These are phyloP conservation scores for Monilinia vaccinii-corymbosi DNA, from an alignment of 2,329 filamentous ascomycete species.

Conservation along the genomic window DNA sequence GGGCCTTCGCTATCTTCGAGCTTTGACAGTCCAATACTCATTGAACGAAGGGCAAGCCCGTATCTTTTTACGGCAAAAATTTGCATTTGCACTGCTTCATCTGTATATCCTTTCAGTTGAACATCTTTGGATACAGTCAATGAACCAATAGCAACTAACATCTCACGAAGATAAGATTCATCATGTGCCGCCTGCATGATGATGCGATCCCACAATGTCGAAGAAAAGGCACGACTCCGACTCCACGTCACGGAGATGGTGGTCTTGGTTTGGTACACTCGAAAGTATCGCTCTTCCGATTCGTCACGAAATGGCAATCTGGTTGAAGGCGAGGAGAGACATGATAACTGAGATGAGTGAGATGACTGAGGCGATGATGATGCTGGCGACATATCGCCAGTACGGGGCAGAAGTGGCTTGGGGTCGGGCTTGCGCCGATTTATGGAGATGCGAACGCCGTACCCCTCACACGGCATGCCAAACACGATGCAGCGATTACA, in stretches of 20 bases:
- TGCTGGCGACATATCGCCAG: not conserved
- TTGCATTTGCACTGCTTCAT: not conserved
- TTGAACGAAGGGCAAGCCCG: conserved; percentile 8
- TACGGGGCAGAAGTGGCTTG: not conserved
- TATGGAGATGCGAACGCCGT: not conserved
- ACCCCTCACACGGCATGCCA: conserved; percentile 7
- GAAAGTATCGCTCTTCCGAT: conserved; percentile 28
- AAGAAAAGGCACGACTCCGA: conserved; percentile 39
- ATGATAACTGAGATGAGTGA: not conserved
- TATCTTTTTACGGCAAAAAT: conserved; percentile 10
- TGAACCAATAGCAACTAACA: conserved; percentile 55
- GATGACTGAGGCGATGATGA: not conserved
- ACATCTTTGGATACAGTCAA: conserved; percentile 27
- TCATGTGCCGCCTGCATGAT: conserved; percentile 54
- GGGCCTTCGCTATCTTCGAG: not conserved
- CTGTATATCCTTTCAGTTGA: not conserved
- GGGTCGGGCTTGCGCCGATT: not conserved
- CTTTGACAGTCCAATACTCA: conserved; percentile 3
- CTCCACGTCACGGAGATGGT: conserved; percentile 37
- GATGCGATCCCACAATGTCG: conserved; percentile 50
- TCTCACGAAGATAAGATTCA: conserved; percentile 49
- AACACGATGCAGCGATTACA: conserved; percentile 3
- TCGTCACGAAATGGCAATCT: conserved; percentile 32
- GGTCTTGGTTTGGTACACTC: conserved; percentile 2
- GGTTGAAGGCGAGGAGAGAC: not conserved